Base-by-base conservation (phyloP, 345 rosid species). In the Salix caprea region DNA sequence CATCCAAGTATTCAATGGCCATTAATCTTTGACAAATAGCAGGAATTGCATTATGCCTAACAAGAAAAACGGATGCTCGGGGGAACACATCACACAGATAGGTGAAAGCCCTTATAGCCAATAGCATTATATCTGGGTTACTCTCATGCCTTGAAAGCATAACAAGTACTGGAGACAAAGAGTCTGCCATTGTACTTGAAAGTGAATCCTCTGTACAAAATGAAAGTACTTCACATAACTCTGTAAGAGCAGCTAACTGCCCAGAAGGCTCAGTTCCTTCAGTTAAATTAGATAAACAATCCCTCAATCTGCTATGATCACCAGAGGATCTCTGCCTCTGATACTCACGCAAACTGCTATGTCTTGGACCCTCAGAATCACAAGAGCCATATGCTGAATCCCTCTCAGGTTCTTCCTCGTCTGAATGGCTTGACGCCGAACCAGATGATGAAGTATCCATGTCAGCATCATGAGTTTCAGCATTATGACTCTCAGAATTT, bases 21-120 rank as follows among this genome's bases (percentile, higher is more conserved):
- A 86, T 72, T 78, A 95, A 86, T 71, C 87, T 87, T 77, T 91
- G 87, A 80, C 99, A 95, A 76, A 96, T 94, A 68, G 92, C 92
- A 84, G 94, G 88, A 82, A 93, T 81, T 0, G 94, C 92, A 62
- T 88, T 94, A 78, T 96, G 94, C 61, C 85, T 85, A 77, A 96
- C 93, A 81, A 96, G 97, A 73, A 85, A 80, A 37, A 66, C 71
- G 42, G 97, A 85, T 60, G 98, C 93, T 58, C 83, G 89, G 19
- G 99, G 98, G 83, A 87, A 96, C 54, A 91, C 92, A 82, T 96
- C 99, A 58, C 94, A 91, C 76, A 96, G 80, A 81, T 96, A 91
- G 75, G 99, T 96, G 71, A 96, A 84, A 56, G 94, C 93, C 88
- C 99, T 89, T 77, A 89, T 83, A 4, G 98, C 94, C 56, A 93